phyloP scores from a whole-genome alignment of 2,329 filamentous ascomycete genomes.

The Aspergillus hortae region DNA sequence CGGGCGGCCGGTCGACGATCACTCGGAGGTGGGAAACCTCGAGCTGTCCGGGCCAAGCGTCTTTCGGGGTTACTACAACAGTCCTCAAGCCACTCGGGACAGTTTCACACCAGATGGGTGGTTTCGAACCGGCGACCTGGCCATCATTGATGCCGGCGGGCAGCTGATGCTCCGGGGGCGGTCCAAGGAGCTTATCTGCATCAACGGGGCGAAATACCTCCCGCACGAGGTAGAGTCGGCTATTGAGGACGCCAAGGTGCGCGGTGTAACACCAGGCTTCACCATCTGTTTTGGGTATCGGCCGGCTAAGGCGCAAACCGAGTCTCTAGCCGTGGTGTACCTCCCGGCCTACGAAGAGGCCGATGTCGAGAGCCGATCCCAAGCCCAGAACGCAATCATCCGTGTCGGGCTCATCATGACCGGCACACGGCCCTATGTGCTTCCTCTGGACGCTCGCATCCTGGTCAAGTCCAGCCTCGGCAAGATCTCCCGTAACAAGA shows the following conservation, averaged over 20 bases:
- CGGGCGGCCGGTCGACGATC: neutral
- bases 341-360: slow-evolving; percentile 19
- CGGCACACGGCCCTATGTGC: slow-evolving; percentile 1
- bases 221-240: slow-evolving; percentile 38
- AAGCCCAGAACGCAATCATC: slow-evolving; percentile 4
- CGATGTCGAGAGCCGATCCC: slow-evolving; percentile 1
- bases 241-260: slow-evolving; percentile 31
- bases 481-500: slow-evolving; percentile 11
- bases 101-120: neutral
- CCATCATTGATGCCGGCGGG: no score
- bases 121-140: no score
- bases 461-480: slow-evolving; percentile 12
- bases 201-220: slow-evolving; percentile 46
- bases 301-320: slow-evolving; percentile 24
- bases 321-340: slow-evolving; percentile 40
- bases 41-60: neutral
- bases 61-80: neutral
- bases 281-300: slow-evolving; percentile 41
- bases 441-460: slow-evolving; percentile 4
- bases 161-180: no score
- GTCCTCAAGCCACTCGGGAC: neutral
- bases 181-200: slow-evolving; percentile 37
- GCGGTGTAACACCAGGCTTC: slow-evolving; percentile 23
- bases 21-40: neutral
- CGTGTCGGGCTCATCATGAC: slow-evolving; percentile 3